Percentiles rank a stretch among this genome's conserved stretches.
phyloP scores from a whole-genome alignment of 305 asterid genomes.

The Plantago lanceolata region DNA sequence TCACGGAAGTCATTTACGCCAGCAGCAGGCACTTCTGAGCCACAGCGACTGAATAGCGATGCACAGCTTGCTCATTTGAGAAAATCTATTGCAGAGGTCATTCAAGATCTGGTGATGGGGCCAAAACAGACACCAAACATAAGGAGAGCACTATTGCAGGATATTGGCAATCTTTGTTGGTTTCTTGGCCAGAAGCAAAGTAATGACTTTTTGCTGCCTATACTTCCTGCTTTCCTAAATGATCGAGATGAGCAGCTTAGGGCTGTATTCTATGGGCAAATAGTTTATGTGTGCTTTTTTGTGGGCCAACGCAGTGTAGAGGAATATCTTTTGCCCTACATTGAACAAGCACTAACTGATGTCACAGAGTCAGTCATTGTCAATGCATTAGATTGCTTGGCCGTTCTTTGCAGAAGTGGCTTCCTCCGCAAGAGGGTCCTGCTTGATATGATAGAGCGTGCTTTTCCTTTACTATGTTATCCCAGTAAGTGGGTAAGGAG shows the following conservation, averaged over 20 bases:
- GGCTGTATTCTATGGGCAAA: slow-evolving; percentile 94
- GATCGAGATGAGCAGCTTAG: slow-evolving; percentile 97
- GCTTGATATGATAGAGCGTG: slow-evolving; percentile 90
- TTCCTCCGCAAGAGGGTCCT: slow-evolving; percentile 81
- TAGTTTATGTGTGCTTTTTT: slow-evolving; percentile 78
- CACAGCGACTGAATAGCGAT: slow-evolving; percentile 56
- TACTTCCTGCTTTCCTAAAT: slow-evolving; percentile 97
- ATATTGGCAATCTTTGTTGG: slow-evolving; percentile 95
- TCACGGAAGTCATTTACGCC: slow-evolving; percentile 49
- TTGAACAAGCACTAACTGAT: slow-evolving; percentile 95
- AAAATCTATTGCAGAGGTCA: slow-evolving; percentile 90
- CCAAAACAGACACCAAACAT: slow-evolving; percentile 98
- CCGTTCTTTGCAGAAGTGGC: slow-evolving; percentile 85
- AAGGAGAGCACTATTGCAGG: slow-evolving; percentile 98
- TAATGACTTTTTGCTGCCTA: slow-evolving; percentile 88
- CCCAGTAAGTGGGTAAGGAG: slow-evolving; percentile 97
- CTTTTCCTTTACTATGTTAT: slow-evolving; percentile 81
- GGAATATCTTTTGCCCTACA: slow-evolving; percentile 93
- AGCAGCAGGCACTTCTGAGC: slow-evolving; percentile 43
- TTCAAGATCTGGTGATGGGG: slow-evolving; percentile 99
- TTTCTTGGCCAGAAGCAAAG: slow-evolving; percentile 99
- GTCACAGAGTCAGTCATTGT: slow-evolving; percentile 78
- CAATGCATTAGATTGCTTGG: slow-evolving; percentile 88
- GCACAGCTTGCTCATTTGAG: slow-evolving; percentile 86
- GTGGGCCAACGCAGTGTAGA: slow-evolving; percentile 99